Evolutionary conservation across 371 early-diverging fungal genomes (phyloP), one percentile per base, ranked within the genome.

Genomic region (Zychaea mexicana): DNA sequence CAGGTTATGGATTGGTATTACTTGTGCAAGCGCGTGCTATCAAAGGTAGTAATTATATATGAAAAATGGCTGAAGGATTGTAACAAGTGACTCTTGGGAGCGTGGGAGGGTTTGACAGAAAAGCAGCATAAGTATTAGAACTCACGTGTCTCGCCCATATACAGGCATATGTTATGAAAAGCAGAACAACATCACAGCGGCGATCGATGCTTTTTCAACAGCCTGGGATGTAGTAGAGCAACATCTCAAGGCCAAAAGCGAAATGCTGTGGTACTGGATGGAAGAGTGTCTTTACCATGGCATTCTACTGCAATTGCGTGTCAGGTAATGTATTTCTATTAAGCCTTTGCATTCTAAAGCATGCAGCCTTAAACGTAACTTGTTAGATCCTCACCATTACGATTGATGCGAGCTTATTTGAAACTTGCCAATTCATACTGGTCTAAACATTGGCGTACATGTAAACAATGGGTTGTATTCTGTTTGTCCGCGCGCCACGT

Each of bases 201-300:
- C 88, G 4, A 61, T 83, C 32, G 79, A 70, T 1, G 70, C 75
- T 2, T 90, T 89, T 60, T 79, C 84, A 17, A 66, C 74, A 45
- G 89, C 83, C 13, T 65, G 82, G 42, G 39, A 55, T 21, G 72
- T 82, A 8, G 73, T 83, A 10, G 73, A 76, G 10, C 58, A 74
- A 27, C 72, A 81, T 55, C 70, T 83, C 55, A 55, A 69, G 17
- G 85, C 86, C 57, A 70, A 73, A 31, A 64, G 71, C 36, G 88
- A 84, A 28, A 84, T 85, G 62, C 70, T 87, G 61, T 68, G 74
- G 9, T 76, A 72, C 57, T 92, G 92, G 91, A 64, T 86, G 8
- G 90, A 92, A 57, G 86, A 86, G 46, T 86, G 88, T 28, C 74
- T 90, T 61, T 90, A 90, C 65, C 82, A 88, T 30, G 78, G 80